Conservation (phyloP, 345 rosid species). For the Hevea brasiliensis region DNA sequence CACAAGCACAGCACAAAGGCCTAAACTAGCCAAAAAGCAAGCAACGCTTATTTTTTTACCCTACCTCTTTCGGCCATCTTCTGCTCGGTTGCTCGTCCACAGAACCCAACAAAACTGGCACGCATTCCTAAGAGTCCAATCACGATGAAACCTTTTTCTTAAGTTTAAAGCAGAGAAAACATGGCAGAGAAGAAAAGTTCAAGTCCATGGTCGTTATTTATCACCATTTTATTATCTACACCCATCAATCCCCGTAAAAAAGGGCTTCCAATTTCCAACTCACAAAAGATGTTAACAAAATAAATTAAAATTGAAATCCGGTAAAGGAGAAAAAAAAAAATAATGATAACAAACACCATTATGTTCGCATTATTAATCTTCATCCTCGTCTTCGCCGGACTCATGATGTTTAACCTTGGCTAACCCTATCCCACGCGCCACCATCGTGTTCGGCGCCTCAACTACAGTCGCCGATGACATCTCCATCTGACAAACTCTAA, state of each 20-base stretch:
- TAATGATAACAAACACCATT: background rate
- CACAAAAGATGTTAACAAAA: background rate
- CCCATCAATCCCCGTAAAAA: constrained; percentile 17
- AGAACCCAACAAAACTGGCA: background rate
- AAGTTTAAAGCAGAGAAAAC: background rate
- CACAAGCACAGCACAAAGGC: too few species aligned
- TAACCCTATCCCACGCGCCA: constrained; percentile 41
- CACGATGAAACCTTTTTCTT: too few species aligned
- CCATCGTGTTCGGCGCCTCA: constrained; percentile 29
- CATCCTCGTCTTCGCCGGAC: constrained; percentile 36
- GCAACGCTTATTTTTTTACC: background rate
- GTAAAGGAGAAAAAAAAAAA: background rate
- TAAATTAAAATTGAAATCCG: background rate
- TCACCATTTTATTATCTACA: constrained; percentile 27
- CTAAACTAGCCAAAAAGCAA: too few species aligned
- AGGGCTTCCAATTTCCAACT: constrained; percentile 1
- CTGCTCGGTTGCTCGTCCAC: too few species aligned
- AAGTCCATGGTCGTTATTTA: constrained; percentile 3
- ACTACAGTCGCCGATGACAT: constrained; percentile 70
- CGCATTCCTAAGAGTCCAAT: background rate
- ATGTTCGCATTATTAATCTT: background rate
- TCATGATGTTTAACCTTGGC: constrained; percentile 65
- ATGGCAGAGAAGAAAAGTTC: constrained; percentile 1
- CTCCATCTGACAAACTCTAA: constrained; percentile 89
- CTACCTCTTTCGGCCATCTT: too few species aligned